Base-by-base conservation (phyloP, 345 rosid species). In the Eucalyptus polybractea region DNA sequence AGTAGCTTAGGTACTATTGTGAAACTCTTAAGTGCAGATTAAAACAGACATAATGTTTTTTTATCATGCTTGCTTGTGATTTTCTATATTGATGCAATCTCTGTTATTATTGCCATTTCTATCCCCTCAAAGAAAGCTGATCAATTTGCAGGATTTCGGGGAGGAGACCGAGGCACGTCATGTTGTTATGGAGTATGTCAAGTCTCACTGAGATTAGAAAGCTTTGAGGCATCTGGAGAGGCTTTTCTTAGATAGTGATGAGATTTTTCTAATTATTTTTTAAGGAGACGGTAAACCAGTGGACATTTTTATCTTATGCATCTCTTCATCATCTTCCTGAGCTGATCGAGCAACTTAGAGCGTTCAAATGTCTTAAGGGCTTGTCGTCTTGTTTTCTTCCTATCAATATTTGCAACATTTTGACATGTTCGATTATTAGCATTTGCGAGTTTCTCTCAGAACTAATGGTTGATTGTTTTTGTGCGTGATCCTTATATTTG, bases 151-250 rank as follows among this genome's bases (percentile, higher is more conserved):
- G 97, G 97, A 95, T 87, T 95, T 89, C 8, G 96, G 96, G 2
- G 96, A 95, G 92, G 95, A 95, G 87, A 93, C 92, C 2, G 94
- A 92, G 87, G 96, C 94, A 10, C 94, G 93, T 56, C 92, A 93
- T 81, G 91, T 95, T 29, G 93, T 95, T 50, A 95, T 93, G 56
- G 93, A 93, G 89, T 92, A 93, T 87, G 90, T 95, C 86, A 95
- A 95, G 90, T 90, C 96, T 54, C 89, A 93, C n/a, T 94, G 81
- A 94, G 88, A 42, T 24, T 16, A 54, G 67, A 37, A 76, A 76
- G 85, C 85, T 21, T 76, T 76, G 85, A 40, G 85, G 15, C 47
- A 40, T 76, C 85, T 40, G 85, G 85, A 40, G 29, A 40, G 85
- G 85, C 29, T 21, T 76, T 72, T 76, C 47, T 76, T 76, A 76